These are phyloP conservation scores for Volutella citrinella DNA, from an alignment of 2,329 filamentous ascomycete genomes.

Conservation along the genomic window DNA sequence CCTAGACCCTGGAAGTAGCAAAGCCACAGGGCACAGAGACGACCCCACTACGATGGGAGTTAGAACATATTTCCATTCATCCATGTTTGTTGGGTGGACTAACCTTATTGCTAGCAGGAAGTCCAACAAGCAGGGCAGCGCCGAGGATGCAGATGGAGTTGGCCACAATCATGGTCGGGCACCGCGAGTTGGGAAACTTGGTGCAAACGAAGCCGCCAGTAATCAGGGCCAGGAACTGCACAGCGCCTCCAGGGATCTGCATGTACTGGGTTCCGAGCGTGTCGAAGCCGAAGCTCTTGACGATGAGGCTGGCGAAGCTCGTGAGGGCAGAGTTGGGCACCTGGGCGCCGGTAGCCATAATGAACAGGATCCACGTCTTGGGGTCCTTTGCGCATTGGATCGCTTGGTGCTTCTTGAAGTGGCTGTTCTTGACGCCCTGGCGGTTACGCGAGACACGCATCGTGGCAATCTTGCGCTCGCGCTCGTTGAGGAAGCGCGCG, in stretches of 20 bases:
- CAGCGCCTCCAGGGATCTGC: conserved; percentile 11
- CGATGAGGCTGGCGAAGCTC: conserved; percentile 29
- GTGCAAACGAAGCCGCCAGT: conserved; percentile 9
- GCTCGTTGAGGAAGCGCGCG: conserved; percentile 56
- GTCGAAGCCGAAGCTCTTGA: conserved; percentile 30
- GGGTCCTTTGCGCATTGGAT: conserved; percentile 48
- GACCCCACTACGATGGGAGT: conserved; percentile 9
- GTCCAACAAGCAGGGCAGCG: conserved; percentile 5
- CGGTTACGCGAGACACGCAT: conserved; percentile 58
- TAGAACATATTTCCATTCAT: too few relatives aligned
- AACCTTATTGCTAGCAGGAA: conserved; percentile 6
- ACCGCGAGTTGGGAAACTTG: conserved; percentile 10
- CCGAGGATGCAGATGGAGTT: conserved; percentile 10
- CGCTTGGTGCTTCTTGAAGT: conserved; percentile 63
- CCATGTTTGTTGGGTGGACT: too few relatives aligned
- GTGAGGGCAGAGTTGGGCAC: conserved; percentile 14
- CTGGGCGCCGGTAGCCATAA: conserved; percentile 40
- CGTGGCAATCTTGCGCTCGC: conserved; percentile 48
- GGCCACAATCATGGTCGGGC: conserved; percentile 8
- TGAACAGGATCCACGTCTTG: conserved; percentile 57
- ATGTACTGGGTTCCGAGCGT: conserved; percentile 17
- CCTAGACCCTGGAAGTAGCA: conserved; percentile 10
- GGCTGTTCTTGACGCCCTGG: conserved; percentile 66
- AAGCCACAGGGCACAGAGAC: conserved; percentile 7
- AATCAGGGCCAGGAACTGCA: conserved; percentile 9